Base-by-base conservation (phyloP, 2,329 filamentous ascomycete species). In the Coniochaeta sp. region DNA sequence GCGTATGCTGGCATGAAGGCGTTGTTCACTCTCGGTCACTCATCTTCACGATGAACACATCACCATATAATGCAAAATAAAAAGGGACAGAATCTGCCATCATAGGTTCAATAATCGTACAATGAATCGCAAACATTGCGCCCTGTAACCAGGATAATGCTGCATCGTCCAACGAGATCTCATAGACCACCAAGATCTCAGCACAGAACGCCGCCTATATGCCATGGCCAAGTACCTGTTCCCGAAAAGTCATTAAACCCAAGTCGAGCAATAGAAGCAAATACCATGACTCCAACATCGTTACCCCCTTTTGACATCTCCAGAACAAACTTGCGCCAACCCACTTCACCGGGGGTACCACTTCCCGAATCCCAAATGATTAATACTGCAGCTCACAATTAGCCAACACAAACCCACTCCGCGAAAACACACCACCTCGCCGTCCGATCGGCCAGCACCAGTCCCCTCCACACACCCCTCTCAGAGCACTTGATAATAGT, bases 361-460 rank as follows among this genome's bases (percentile, higher is more conserved):
- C n/a, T n/a, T n/a, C n/a, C n/a, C n/a, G n/a, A n/a, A n/a, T n/a
- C n/a, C n/a, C n/a, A n/a, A n/a, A n/a, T n/a, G n/a, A n/a, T n/a
- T n/a, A n/a, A n/a, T n/a, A 19, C n/a, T n/a, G 6, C 40, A 22
- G 22, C 5, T 12, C 43, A 24, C 43, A 22, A 36, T 17, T 59
- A 66, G 1, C 64, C 65, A 60, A 68, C 73, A 68, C 88, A 90
- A 63, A 84, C 78, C 91, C 91, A 96, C 77, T 96, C 90, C 0
- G 89, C 89, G 79, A 95, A 95, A n/a, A 96, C 91, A 70, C 91
- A 95, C 91, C 91, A 96, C 67, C 90, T 81, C 52, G 90, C 90
- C 62, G 88, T 93, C 59, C 91, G 82, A 75, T 96, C 91, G 7
- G 91, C 91, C 60, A 95, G 78, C 50, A 96, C 91, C 62, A 96